Evolutionary conservation across 495 filamentous ascomycete species (phyloP), one percentile per base, ranked within the genome.

Genomic region (Daldinia grandis): DNA sequence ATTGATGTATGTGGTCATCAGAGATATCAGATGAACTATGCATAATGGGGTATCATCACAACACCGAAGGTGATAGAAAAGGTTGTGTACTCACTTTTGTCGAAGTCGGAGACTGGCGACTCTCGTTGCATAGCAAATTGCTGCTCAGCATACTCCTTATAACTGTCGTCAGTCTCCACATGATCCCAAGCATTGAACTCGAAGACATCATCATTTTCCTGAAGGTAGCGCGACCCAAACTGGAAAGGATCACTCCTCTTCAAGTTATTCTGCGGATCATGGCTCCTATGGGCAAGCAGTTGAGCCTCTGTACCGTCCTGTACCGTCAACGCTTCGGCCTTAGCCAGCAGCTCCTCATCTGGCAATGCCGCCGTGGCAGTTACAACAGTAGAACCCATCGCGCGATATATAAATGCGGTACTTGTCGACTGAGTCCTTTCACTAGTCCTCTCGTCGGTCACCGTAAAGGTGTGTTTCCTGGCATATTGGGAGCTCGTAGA

Each of bases 151-250:
- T 93, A 95, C 58, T 90, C 88, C 70, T 88, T 88, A 84, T 96
- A 98, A 27, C 89, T 82, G 60, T 91, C 87, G 76, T 97, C 93
- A 67, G 93, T 90, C 73, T 91, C 89, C 74, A 98, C 95, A 76
- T 98, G 94, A 79, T 99, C 95, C 95, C 95, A 99, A 40, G 95
- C 95, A 78, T 99, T 99, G 88, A 94, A 95, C 75, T 94, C 90
- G 81, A 91, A 98, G 70, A 96, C 90, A 74, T 98, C 86, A 80
- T 96, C 93, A 71, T 88, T 86, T 73, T 93, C 81, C 68, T 91
- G 87, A 40, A 99, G 89, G 71, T 86, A 89, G 51, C 95, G 93
- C 10, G 92, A 94, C 59, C 95, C 95, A 79, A 99, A 99, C 79
- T 93, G 89, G 81, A 99, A 99, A 35, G 95, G 96, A 70, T 97